Evolutionary conservation across 2,329 filamentous ascomycete species (phyloP), one percentile per base, ranked within the genome.

Genomic region (Cladobotryum mycophilum): DNA sequence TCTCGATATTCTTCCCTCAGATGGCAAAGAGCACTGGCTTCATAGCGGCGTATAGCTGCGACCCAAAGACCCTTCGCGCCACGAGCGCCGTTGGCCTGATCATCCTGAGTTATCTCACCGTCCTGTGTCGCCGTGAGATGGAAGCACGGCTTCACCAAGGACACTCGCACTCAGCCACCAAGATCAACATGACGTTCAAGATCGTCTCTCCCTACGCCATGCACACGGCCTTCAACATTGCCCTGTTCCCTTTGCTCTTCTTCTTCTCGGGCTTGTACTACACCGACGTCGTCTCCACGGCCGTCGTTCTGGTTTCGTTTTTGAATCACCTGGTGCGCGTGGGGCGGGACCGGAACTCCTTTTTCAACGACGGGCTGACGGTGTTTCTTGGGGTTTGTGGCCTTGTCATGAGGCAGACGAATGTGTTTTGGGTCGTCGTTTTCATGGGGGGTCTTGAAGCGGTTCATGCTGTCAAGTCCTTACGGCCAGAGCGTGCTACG

Each of bases 191-290:
- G n/a, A n/a, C n/a, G n/a, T n/a, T n/a, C n/a, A 53, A 47, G 7
- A 20, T 55, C 4, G 61, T 68, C 18, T 75, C 74, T 1, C 50
- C 67, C 33, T 72, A 75, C 59, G 62, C 72, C 4, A 64, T 78
- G 22, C 81, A 89, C 58, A 83, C 81, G 0, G 86, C 85, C 3
- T 62, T 93, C 57, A 96, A 96, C 58, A 80, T 95, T 38, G 82
- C 82, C 15, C 73, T 96, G 0, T 96, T 97, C 55, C 93, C 93
- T 0, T 81, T 91, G 0, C 67, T 99, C 1, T 96, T 96, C 75
- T 99, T 99, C 76, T 99, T 99, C 68, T 93, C 89, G 0, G 90
- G 82, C 0, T 74, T 99, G 7, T 99, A 95, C 67, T 99, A 99
- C 67, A 99, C 93, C 0, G 93, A 99, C 66, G 79, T 96, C 3